Conservation (phyloP, 2,329 filamentous ascomycete species). For the Aspergillus ruber region DNA sequence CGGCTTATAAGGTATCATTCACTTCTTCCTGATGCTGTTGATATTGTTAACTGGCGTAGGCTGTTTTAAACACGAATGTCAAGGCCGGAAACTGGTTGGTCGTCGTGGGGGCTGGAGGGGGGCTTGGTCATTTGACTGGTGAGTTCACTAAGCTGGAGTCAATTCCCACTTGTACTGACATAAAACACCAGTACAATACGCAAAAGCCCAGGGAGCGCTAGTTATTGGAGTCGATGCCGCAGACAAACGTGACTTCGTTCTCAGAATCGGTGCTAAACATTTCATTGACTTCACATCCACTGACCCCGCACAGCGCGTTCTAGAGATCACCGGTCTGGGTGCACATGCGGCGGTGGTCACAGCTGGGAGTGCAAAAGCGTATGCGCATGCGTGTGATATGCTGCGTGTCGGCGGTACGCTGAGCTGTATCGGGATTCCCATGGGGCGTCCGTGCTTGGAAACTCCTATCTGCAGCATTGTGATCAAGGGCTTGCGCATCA, state of each 20-base stretch:
- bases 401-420: slow-evolving; percentile 39
- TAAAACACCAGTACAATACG: slow-evolving; percentile 36
- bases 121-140: slow-evolving; percentile 42
- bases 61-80: slow-evolving; percentile 37
- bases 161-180: slow-evolving; percentile 1
- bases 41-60: slow-evolving; percentile 16
- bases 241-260: slow-evolving; percentile 34
- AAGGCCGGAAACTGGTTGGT: slow-evolving; percentile 37
- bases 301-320: slow-evolving; percentile 29
- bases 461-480: slow-evolving; percentile 40
- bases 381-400: slow-evolving; percentile 39
- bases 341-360: slow-evolving; percentile 40
- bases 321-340: slow-evolving; percentile 33
- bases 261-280: slow-evolving; percentile 32
- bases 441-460: slow-evolving; percentile 32
- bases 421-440: slow-evolving; percentile 41
- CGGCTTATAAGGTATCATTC: slow-evolving; percentile 34
- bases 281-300: slow-evolving; percentile 37
- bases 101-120: slow-evolving; percentile 43
- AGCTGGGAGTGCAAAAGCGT: slow-evolving; percentile 37
- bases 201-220: slow-evolving; percentile 33
- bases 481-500: slow-evolving; percentile 40
- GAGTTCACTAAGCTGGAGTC: slow-evolving; percentile 3
- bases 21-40: neutral
- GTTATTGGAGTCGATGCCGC: slow-evolving; percentile 41